Percentiles rank a stretch among this genome's conserved stretches.
Conservation (phyloP, 2,329 filamentous ascomycete genomes). For the Setomelanomma holmii region DNA sequence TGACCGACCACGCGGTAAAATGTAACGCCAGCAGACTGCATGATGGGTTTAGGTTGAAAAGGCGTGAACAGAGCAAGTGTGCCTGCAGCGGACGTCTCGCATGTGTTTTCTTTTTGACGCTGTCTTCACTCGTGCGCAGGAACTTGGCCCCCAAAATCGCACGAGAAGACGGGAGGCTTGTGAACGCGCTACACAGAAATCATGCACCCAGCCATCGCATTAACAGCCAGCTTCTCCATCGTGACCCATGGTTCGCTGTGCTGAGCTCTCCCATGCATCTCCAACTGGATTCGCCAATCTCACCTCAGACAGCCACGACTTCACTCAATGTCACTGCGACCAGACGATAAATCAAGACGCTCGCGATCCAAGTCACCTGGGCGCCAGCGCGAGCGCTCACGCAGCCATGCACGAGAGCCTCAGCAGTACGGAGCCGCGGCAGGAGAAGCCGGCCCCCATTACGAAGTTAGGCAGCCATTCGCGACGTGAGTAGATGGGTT, state of each 20-base stretch:
- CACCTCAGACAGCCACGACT: background rate
- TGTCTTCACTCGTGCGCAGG: no score
- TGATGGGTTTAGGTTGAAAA: no score
- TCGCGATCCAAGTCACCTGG: conserved; percentile 53
- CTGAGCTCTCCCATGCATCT: background rate
- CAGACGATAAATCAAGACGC: conserved; percentile 51
- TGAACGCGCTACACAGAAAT: conserved; percentile 13
- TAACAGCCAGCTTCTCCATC: conserved; percentile 7
- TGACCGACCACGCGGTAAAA: background rate
- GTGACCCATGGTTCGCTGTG: background rate
- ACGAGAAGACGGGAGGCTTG: background rate
- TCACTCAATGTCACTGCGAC: conserved; percentile 52
- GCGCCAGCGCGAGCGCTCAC: conserved; percentile 48
- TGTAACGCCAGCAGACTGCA: background rate
- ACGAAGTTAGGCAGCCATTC: conserved; percentile 51
- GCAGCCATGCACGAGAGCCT: conserved; percentile 48
- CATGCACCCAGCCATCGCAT: conserved; percentile 26
- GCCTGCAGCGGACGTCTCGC: no score
- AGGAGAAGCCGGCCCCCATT: conserved; percentile 43
- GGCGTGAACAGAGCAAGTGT: no score
- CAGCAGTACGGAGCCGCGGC: conserved; percentile 41
- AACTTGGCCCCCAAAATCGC: conserved; percentile 20
- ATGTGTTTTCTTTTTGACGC: no score
- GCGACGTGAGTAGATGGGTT: conserved; percentile 39
- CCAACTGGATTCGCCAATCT: background rate